These are phyloP conservation scores for Lentinula raphanica DNA, from an alignment of 768 basidiomycete species.

Conservation along the genomic window DNA sequence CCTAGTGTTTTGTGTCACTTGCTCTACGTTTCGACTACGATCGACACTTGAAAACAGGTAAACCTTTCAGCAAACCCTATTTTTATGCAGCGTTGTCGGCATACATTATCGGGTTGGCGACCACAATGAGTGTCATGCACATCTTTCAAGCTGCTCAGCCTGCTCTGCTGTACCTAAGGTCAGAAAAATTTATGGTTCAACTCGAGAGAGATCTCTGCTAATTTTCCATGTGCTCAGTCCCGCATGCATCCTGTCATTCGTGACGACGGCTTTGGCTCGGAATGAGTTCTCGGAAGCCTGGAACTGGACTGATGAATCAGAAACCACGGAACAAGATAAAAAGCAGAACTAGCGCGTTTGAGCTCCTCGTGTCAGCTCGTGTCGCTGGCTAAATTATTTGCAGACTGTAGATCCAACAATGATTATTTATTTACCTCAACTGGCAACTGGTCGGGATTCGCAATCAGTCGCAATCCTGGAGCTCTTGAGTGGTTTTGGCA, in stretches of 20 bases:
- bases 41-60: conserved; percentile 22
- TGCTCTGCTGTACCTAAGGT: conserved; percentile 89
- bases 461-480: too few relatives aligned
- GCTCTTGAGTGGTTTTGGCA: too few relatives aligned
- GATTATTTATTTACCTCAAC: background rate
- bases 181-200: conserved; percentile 15
- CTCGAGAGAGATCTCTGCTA: background rate
- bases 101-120: conserved; percentile 67
- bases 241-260: conserved; percentile 69
- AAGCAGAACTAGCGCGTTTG: conserved; percentile 6
- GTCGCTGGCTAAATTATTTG: background rate
- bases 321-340: conserved; percentile 15
- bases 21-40: conserved; percentile 81
- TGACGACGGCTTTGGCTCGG: conserved; percentile 48
- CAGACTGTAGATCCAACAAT: background rate
- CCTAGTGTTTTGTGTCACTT: conserved; percentile 59
- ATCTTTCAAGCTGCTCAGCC: conserved; percentile 74
- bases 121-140: conserved; percentile 87
- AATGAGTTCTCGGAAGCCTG: conserved; percentile 72
- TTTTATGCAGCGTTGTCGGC: conserved; percentile 65
- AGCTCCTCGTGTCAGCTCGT: background rate
- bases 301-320: conserved; percentile 61
- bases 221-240: conserved; percentile 41
- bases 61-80: conserved; percentile 61
- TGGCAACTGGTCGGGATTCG: too few relatives aligned